Percentiles rank a stretch among this genome's conserved stretches.
These are phyloP conservation scores for Pleurotus giganteus DNA, from an alignment of 768 basidiomycete genomes.

Conservation along the genomic window DNA sequence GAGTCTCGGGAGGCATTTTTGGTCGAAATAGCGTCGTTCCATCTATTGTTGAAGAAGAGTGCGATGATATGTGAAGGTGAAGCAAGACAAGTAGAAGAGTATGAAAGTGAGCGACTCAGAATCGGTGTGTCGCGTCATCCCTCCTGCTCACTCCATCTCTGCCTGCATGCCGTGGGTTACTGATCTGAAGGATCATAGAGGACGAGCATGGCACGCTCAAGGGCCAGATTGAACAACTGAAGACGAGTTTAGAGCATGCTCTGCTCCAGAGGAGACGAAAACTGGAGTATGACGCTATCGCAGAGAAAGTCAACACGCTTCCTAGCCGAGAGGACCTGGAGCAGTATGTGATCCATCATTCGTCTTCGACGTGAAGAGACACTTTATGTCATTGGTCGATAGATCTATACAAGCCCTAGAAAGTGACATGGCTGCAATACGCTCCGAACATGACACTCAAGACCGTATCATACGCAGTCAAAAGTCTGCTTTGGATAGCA, in stretches of 20 bases:
- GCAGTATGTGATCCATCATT: slow-evolving; percentile 48
- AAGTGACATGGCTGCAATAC: slow-evolving; percentile 76
- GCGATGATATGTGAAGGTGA: slow-evolving; percentile 85
- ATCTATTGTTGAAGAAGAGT: slow-evolving; percentile 73
- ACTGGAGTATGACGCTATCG: slow-evolving; percentile 83
- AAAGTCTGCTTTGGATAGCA: slow-evolving; percentile 62
- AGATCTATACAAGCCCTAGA: slow-evolving; percentile 72
- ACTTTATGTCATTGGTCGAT: background rate
- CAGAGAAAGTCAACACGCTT: slow-evolving; percentile 79
- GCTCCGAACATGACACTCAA: slow-evolving; percentile 72
- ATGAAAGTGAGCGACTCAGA: slow-evolving; percentile 65
- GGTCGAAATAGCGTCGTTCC: slow-evolving; percentile 75
- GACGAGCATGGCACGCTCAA: slow-evolving; percentile 66
- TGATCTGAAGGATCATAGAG: slow-evolving; percentile 38
- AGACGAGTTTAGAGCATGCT: slow-evolving; percentile 72
- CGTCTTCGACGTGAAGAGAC: background rate
- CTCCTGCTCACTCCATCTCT: background rate
- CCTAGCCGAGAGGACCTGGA: slow-evolving; percentile 77
- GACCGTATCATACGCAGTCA: slow-evolving; percentile 64
- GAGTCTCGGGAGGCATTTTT: slow-evolving; percentile 80
- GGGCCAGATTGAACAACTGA: slow-evolving; percentile 76
- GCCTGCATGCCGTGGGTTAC: slow-evolving; percentile 9
- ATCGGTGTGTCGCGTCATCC: slow-evolving; percentile 56
- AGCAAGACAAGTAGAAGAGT: slow-evolving; percentile 81
- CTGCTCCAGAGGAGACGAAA: slow-evolving; percentile 73